Conservation (phyloP, 148 eudicot genomes). For the Arbutus unedo region DNA sequence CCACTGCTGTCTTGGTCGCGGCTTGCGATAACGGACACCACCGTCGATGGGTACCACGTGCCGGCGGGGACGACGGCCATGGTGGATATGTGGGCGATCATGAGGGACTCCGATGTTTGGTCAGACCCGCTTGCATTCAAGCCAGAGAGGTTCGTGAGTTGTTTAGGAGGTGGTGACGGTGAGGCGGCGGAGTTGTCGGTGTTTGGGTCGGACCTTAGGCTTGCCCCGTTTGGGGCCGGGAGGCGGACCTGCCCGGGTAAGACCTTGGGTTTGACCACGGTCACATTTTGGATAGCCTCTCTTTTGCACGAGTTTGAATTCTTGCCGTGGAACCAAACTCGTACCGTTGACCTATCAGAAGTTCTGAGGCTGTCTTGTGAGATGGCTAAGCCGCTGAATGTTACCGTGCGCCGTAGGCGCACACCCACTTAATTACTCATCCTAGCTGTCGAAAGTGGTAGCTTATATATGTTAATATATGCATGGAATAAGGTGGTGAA, state of each 20-base stretch:
- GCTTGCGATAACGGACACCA: slow-evolving; percentile 45
- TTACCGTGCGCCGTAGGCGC: slow-evolving; percentile 38
- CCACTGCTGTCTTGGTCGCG: slow-evolving; percentile 81
- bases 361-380: slow-evolving; percentile 67
- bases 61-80: slow-evolving; percentile 72
- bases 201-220: slow-evolving; percentile 64
- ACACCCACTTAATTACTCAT: background rate
- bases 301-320: slow-evolving; percentile 63
- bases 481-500: too few species aligned
- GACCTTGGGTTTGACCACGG: slow-evolving; percentile 63
- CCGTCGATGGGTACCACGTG: slow-evolving; percentile 52
- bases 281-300: slow-evolving; percentile 64
- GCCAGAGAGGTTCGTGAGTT: slow-evolving; percentile 41
- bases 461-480: too few species aligned
- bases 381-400: slow-evolving; percentile 68
- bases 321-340: slow-evolving; percentile 4
- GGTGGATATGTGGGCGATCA: slow-evolving; percentile 75
- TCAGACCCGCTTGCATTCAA: slow-evolving; percentile 41
- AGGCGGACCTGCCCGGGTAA: slow-evolving; percentile 79
- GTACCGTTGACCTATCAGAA: slow-evolving; percentile 56
- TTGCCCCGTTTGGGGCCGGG: slow-evolving; percentile 88
- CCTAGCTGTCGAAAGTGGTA: too few species aligned
- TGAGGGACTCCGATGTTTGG: slow-evolving; percentile 55
- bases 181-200: slow-evolving; percentile 28
- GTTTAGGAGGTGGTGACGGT: background rate